Conservation (phyloP, 2,329 filamentous ascomycete genomes). For the Hypomyces perniciosus region DNA sequence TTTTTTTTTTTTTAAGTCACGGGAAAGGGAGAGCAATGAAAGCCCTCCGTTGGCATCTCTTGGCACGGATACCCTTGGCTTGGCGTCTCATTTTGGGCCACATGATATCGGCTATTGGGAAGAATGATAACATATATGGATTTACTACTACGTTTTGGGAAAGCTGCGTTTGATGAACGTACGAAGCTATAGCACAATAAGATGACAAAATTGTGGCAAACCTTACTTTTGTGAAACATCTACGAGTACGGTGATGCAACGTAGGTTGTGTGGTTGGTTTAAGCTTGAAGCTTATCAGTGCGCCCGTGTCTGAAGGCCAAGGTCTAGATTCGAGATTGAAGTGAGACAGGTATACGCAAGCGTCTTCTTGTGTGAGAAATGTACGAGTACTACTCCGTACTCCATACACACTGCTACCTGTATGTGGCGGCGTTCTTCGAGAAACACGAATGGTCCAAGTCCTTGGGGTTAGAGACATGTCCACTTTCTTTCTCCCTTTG, state of each 20-base stretch:
- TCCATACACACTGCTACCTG: no score
- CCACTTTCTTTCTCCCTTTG: no score
- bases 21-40: background rate
- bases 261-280: constrained; percentile 1
- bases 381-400: no score
- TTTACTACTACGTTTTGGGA: background rate
- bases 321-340: background rate
- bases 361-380: no score
- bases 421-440: no score
- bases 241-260: background rate
- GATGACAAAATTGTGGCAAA: background rate
- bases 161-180: no score
- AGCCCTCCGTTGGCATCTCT: constrained; percentile 3
- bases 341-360: no score
- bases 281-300: constrained; percentile 11
- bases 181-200: background rate
- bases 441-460: no score
- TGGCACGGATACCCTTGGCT: constrained; percentile 6
- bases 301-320: constrained; percentile 1
- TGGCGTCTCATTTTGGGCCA: constrained; percentile 8
- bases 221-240: no score
- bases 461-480: no score
- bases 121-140: constrained; percentile 2
- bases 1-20: no score
- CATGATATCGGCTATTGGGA: background rate